Base-by-base conservation (phyloP, 2,329 filamentous ascomycete genomes). In the Paecilomyces sp. region DNA sequence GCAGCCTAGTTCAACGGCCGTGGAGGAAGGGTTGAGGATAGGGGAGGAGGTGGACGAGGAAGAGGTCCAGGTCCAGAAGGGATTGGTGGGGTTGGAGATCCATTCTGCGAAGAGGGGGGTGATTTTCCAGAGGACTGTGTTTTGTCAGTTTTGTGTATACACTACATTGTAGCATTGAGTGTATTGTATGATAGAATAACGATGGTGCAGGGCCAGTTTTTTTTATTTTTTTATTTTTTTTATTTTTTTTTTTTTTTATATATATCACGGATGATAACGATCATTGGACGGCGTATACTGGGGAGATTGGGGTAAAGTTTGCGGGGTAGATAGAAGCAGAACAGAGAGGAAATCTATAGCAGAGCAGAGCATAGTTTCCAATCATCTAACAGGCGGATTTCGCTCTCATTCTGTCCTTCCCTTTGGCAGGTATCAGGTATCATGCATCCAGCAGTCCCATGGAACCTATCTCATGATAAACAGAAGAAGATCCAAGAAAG, bases 81-180 rank as follows among this genome's bases (percentile, higher is more conserved):
- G 73, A 71, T 91, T 92, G 31, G 74, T 70, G 28, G 55, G 54
- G 1, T 81, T 74, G 34, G 86, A 80, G 54, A 97, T 82, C 91
- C 91, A 97, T 64, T 85, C 79, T 24, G 92, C 90, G 69, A 97
- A 87, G 53, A 86, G 79, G 8, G 92, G 91, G 0, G 91, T 93
- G 65, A 96, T 88, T 74, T 90, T 92, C 94, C 94, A 99, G 8
- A 97, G 80, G 18, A 96, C 92, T 89, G 60, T 47, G 56, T 51
- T 54, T 18, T 56, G 57, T 61, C 33, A 56, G 60, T 62, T 22
- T 62, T 22, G 22, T 22, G 22, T 22, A 22, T 22, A 22, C 22
- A 22, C 22, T 22, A 22, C 22, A 22, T 22, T 22, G 22, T 22
- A 22, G 22, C 22, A 22, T 22, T 22, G 22, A 22, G 22, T 22